These are phyloP conservation scores for Strombidium stylifer DNA, from an alignment of 73 alveolate species.

Conservation along the genomic window DNA sequence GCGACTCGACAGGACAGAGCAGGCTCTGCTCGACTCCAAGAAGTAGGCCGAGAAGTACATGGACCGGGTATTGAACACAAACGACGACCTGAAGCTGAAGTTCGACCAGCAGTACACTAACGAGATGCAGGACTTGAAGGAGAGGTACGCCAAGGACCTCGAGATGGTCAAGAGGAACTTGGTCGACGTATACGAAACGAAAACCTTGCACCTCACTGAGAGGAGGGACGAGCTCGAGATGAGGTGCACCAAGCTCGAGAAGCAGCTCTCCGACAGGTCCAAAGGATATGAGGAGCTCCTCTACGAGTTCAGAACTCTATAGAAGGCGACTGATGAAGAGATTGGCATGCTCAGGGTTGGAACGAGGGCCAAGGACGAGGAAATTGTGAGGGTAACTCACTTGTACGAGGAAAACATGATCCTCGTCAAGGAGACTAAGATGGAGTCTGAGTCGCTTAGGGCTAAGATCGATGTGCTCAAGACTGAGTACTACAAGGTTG, in stretches of 20 bases:
- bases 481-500: conserved; percentile 78
- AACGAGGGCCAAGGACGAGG: conserved; percentile 65
- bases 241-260: conserved; percentile 53
- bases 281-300: conserved; percentile 72
- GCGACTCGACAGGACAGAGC: conserved; percentile 74
- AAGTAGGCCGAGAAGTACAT: conserved; percentile 74
- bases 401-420: conserved; percentile 81
- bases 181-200: conserved; percentile 76
- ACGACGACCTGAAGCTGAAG: conserved; percentile 56
- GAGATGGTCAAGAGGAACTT: conserved; percentile 63
- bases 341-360: conserved; percentile 66
- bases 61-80: conserved; percentile 68
- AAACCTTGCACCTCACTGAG: conserved; percentile 70
- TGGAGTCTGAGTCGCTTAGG: conserved; percentile 74
- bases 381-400: conserved; percentile 62
- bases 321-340: conserved; percentile 73
- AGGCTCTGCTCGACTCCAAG: conserved; percentile 72
- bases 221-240: conserved; percentile 74
- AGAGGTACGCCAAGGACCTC: conserved; percentile 75
- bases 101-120: conserved; percentile 60
- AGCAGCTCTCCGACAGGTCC: conserved; percentile 67
- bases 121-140: conserved; percentile 77
- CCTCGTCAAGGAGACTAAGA: conserved; percentile 69
- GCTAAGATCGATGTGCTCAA: conserved; percentile 75
- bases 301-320: conserved; percentile 65